Conservation (phyloP, 257 asterid species). For the Nicotiana otophora region DNA sequence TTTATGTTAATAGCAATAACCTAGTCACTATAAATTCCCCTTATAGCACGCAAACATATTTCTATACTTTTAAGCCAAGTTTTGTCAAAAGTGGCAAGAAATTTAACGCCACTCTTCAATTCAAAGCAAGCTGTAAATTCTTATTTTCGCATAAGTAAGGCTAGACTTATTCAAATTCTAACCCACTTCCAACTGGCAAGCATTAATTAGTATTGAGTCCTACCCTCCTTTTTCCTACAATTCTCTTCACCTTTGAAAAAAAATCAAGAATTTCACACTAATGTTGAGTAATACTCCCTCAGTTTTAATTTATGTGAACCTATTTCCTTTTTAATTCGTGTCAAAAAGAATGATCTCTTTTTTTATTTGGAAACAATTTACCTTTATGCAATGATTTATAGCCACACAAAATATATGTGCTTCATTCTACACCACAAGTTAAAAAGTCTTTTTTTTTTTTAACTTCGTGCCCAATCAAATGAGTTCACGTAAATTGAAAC, state of each 20-base stretch:
- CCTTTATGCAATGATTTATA: too few species aligned
- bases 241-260: background rate
- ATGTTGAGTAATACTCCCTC: background rate
- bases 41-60: background rate
- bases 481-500: too few species aligned
- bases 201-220: background rate
- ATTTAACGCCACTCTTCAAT: background rate
- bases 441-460: too few species aligned
- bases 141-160: background rate
- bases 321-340: too few species aligned
- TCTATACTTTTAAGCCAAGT: background rate
- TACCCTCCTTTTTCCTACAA: background rate
- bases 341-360: too few species aligned
- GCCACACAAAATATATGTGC: too few species aligned
- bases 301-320: too few species aligned
- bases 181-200: background rate
- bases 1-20: background rate
- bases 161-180: background rate
- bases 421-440: too few species aligned
- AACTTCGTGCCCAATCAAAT: too few species aligned
- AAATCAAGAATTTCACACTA: background rate
- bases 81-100: background rate
- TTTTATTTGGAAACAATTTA: too few species aligned
- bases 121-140: constrained; percentile 6
- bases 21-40: background rate